phyloP scores from a whole-genome alignment of 169 alveolate species.

The Plasmodium gaboni region DNA sequence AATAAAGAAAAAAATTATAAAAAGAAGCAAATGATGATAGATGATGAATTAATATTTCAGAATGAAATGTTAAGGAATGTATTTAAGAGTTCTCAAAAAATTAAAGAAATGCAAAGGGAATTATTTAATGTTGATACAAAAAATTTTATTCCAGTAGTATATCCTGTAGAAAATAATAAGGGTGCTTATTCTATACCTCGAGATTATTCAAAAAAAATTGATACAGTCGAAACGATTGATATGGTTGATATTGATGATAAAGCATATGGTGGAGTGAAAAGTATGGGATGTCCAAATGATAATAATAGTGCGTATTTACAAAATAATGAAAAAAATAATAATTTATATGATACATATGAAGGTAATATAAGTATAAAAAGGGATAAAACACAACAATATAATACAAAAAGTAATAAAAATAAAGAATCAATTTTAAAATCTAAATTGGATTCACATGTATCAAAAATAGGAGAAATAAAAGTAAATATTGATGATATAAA shows the following conservation, averaged over 20 bases:
- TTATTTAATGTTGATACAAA: constrained; percentile 50
- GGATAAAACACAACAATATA: background rate
- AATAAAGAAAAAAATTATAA: constrained; percentile 6
- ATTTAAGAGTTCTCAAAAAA: constrained; percentile 43
- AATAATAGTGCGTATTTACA: background rate
- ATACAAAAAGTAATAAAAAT: constrained; percentile 2
- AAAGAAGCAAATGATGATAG: constrained; percentile 4
- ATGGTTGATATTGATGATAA: background rate
- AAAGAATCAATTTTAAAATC: background rate
- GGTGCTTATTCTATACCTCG: constrained; percentile 34
- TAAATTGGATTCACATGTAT: constrained; percentile 3
- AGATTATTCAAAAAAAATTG: constrained; percentile 5
- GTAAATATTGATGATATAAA: constrained; percentile 70
- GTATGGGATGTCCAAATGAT: background rate
- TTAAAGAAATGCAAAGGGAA: constrained; percentile 73
- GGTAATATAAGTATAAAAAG: constrained; percentile 3
- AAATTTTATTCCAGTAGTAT: constrained; percentile 32
- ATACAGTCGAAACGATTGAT: background rate
- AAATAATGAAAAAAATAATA: background rate
- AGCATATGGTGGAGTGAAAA: background rate
- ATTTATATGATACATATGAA: background rate
- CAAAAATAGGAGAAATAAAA: constrained; percentile 71
- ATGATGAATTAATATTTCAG: constrained; percentile 33
- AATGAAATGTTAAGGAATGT: constrained; percentile 63
- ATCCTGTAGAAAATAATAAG: constrained; percentile 9